These are phyloP conservation scores for Carex myosuroides DNA, from an alignment of 176 grass and related monocot genomes.

Conservation along the genomic window DNA sequence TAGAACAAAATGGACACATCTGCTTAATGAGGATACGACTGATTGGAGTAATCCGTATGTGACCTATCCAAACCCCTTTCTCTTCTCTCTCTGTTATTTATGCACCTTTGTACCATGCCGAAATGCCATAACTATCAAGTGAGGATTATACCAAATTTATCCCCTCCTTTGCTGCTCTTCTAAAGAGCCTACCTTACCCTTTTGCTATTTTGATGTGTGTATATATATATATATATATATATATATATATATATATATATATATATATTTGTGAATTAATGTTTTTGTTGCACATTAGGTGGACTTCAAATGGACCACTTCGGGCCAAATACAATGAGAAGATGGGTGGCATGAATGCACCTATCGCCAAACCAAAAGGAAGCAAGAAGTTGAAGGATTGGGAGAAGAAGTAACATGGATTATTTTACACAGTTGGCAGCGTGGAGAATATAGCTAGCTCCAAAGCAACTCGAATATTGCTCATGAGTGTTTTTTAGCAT, in stretches of 20 bases:
- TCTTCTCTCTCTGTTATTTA: not conserved
- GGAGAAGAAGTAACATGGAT: conserved; percentile 35
- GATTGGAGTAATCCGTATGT: conserved; percentile 97
- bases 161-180: not conserved
- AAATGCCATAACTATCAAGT: not conserved
- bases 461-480: not conserved
- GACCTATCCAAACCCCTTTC: not conserved
- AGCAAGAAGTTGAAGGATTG: conserved; percentile 95
- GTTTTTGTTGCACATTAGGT: conserved; percentile 29
- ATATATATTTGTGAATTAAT: not conserved
- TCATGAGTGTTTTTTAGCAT: not conserved
- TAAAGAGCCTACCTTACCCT: not conserved
- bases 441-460: not conserved
- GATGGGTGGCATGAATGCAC: conserved; percentile 87
- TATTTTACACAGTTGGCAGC: not conserved
- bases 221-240: too few species aligned
- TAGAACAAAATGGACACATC: conserved; percentile 97
- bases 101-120: not conserved
- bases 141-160: not conserved
- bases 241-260: too few species aligned
- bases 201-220: not conserved
- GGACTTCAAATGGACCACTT: conserved; percentile 77
- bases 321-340: conserved; percentile 81
- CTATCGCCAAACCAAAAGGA: conserved; percentile 84
- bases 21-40: conserved; percentile 93